Evolutionary conservation across 2,329 filamentous ascomycete species (phyloP).

Genomic region (Fusarium verticillioides): DNA sequence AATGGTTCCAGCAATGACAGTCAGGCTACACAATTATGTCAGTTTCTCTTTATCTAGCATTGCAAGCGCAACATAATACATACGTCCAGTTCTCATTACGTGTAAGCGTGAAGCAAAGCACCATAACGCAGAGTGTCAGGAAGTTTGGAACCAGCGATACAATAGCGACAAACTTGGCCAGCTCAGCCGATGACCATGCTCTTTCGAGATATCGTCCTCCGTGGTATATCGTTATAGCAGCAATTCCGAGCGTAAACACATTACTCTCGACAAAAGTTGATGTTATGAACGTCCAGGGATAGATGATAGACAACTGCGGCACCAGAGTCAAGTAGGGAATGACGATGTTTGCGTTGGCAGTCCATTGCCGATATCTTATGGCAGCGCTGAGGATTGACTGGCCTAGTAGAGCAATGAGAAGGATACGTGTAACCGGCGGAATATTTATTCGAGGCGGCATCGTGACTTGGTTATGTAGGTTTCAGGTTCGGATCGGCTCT

Average conservation of each 20-base stretch:
- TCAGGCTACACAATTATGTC: constrained; percentile 63
- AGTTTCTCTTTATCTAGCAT: not conserved
- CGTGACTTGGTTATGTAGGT: constrained; percentile 43
- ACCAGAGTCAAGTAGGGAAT: constrained; percentile 90
- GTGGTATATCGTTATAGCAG: constrained; percentile 84
- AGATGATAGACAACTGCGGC: constrained; percentile 83
- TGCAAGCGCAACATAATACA: constrained; percentile 48
- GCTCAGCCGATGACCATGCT: constrained; percentile 92
- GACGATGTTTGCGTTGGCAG: constrained; percentile 70
- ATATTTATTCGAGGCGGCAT: constrained; percentile 91
- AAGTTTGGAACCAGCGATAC: constrained; percentile 83
- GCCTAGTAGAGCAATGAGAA: constrained; percentile 78
- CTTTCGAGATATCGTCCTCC: constrained; percentile 95
- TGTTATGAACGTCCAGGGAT: constrained; percentile 92
- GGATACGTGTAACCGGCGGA: constrained; percentile 86
- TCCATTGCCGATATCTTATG: constrained; percentile 78
- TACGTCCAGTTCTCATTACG: constrained; percentile 76
- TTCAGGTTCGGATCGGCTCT: constrained; percentile 8
- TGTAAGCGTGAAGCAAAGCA: constrained; percentile 78
- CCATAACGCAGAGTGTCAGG: constrained; percentile 76
- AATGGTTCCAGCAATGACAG: constrained; percentile 87
- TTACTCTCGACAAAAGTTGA: constrained; percentile 94
- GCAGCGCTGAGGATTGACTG: constrained; percentile 86
- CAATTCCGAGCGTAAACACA: constrained; percentile 84
- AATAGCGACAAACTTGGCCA: constrained; percentile 88